Percentiles rank a stretch among this genome's conserved stretches.
phyloP scores from a whole-genome alignment of 1,284 basidiomycete species.

The Lentinula novae-zelandiae region DNA sequence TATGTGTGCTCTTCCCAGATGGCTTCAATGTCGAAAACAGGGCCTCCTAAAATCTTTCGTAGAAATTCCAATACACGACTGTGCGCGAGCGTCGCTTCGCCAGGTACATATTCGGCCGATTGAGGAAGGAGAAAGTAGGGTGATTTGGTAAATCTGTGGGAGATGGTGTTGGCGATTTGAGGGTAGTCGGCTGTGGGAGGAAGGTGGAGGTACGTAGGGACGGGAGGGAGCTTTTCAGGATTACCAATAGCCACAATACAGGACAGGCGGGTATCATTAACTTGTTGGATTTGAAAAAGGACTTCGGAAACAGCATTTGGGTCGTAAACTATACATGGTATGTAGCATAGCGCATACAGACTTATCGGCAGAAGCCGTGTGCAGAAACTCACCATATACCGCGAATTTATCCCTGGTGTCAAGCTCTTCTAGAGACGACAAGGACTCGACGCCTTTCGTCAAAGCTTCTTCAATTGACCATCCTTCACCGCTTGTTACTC shows the following conservation, averaged over 20 bases:
- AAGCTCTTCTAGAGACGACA: slow-evolving; percentile 31
- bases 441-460: slow-evolving; percentile 26
- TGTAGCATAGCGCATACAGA: background rate
- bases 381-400: slow-evolving; percentile 30
- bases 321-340: slow-evolving; percentile 30
- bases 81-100: slow-evolving; percentile 36
- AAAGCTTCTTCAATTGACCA: slow-evolving; percentile 24
- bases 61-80: slow-evolving; percentile 40
- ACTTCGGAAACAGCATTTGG: slow-evolving; percentile 23
- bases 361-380: background rate
- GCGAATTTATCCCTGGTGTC: slow-evolving; percentile 39
- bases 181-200: slow-evolving; percentile 17
- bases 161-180: slow-evolving; percentile 15
- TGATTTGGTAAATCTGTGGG: slow-evolving; percentile 28
- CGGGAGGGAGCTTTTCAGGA: slow-evolving; percentile 13
- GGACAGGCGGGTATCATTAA: slow-evolving; percentile 24
- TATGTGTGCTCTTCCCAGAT: slow-evolving; percentile 52
- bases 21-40: slow-evolving; percentile 44
- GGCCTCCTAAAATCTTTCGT: slow-evolving; percentile 37
- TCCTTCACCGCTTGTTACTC: slow-evolving; percentile 22
- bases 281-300: slow-evolving; percentile 21
- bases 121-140: slow-evolving; percentile 38
- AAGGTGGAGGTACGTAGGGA: slow-evolving; percentile 28
- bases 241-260: slow-evolving; percentile 34
- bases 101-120: slow-evolving; percentile 32